Evolutionary conservation across 352 stramenopile genomes (phyloP).

Genomic region (Globisporangium canariense): DNA sequence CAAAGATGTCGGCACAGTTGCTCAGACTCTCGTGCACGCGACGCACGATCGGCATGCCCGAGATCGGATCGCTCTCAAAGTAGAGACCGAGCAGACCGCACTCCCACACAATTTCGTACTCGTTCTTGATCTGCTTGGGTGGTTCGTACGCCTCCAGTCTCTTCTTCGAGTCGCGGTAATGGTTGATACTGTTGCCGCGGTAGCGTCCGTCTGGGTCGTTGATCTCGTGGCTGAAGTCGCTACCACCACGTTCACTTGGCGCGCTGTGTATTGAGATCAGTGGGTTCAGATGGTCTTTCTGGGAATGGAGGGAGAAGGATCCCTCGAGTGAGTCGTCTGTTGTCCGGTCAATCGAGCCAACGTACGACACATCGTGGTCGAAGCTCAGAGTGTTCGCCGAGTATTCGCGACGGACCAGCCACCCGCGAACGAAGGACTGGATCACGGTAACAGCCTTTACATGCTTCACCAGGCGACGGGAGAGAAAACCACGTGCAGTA

Average conservation of each 20-base stretch:
- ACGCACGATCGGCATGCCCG: slow-evolving; percentile 83
- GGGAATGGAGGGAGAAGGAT: slow-evolving; percentile 32
- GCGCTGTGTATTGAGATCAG: slow-evolving; percentile 49
- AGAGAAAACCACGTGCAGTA: slow-evolving; percentile 40
- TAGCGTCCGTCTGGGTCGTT: slow-evolving; percentile 48
- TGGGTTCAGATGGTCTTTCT: slow-evolving; percentile 47
- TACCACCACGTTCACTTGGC: slow-evolving; percentile 53
- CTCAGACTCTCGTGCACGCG: slow-evolving; percentile 84
- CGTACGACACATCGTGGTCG: slow-evolving; percentile 71
- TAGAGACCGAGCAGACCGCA: slow-evolving; percentile 79
- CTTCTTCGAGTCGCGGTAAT: slow-evolving; percentile 52
- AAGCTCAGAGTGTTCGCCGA: slow-evolving; percentile 80
- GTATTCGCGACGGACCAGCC: slow-evolving; percentile 74
- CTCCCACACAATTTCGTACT: slow-evolving; percentile 89
- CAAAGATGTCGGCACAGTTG: slow-evolving; percentile 83
- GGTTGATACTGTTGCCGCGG: slow-evolving; percentile 39
- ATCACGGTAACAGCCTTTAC: slow-evolving; percentile 53
- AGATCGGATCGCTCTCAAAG: slow-evolving; percentile 79
- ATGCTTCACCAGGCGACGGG: slow-evolving; percentile 35
- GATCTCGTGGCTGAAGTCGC: slow-evolving; percentile 33
- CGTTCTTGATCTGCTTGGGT: slow-evolving; percentile 60
- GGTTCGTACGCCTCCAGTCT: slow-evolving; percentile 61
- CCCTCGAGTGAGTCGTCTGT: slow-evolving; percentile 50
- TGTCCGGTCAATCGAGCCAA: slow-evolving; percentile 54
- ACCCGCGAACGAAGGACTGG: slow-evolving; percentile 79